phyloP scores from a whole-genome alignment of 129 eudicot genomes.

The Centaurea solstitialis region DNA sequence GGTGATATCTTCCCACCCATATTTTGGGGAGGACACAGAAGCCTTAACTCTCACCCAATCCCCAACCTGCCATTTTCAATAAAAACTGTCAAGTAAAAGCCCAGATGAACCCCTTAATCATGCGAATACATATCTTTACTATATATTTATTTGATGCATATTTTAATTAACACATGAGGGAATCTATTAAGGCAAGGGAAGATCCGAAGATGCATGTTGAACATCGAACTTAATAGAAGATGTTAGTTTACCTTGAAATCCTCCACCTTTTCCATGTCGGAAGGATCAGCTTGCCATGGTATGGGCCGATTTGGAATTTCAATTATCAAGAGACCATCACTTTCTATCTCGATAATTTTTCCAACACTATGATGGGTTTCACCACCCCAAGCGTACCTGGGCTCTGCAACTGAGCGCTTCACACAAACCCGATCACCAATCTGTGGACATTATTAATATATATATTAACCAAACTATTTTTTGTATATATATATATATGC shows the following conservation, averaged over 20 bases:
- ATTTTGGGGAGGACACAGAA: conserved; percentile 92
- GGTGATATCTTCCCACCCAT: conserved; percentile 96
- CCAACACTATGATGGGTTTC: conserved; percentile 99
- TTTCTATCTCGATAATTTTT: conserved; percentile 87
- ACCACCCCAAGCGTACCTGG: conserved; percentile 99
- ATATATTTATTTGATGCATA: neutral
- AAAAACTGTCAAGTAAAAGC: conserved; percentile 5
- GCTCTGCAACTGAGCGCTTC: conserved; percentile 96
- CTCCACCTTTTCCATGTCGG: conserved; percentile 98
- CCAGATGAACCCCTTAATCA: too few species aligned
- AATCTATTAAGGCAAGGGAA: neutral
- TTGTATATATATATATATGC: neutral
- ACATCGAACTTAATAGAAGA: neutral
- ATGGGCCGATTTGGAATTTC: conserved; percentile 94
- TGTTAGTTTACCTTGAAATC: conserved; percentile 77
- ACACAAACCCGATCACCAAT: conserved; percentile 97
- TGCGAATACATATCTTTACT: too few species aligned
- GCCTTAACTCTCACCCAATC: conserved; percentile 97
- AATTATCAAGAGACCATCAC: conserved; percentile 88
- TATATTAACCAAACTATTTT: neutral
- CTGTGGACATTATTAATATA: conserved; percentile 38
- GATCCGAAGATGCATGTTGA: neutral
- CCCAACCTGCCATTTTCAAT: conserved; percentile 63
- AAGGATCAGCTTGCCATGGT: conserved; percentile 99
- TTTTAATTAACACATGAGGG: neutral